phyloP scores from a whole-genome alignment of 495 filamentous ascomycete species.

The Daldinia childiae region DNA sequence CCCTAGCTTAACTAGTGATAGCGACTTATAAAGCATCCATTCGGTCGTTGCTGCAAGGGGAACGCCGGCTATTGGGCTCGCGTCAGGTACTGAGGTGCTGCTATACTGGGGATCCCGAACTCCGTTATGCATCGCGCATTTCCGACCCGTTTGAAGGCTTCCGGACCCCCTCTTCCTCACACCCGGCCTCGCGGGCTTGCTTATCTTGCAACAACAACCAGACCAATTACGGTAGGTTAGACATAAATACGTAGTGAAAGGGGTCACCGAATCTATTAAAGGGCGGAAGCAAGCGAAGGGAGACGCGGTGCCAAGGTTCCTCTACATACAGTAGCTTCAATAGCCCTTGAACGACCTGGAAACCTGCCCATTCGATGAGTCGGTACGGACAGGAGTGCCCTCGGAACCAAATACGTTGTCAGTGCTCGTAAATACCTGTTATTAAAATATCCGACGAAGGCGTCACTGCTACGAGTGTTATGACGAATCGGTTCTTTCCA shows the following conservation, averaged over 20 bases:
- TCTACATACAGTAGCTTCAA: neutral
- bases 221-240: conserved; percentile 26
- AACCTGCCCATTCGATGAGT: neutral
- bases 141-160: conserved; percentile 19
- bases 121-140: conserved; percentile 26
- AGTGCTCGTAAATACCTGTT: neutral
- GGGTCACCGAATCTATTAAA: conserved; percentile 27
- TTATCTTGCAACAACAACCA: conserved; percentile 26
- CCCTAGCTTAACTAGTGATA: conserved; percentile 14
- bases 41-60: conserved; percentile 36
- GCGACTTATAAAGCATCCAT: conserved; percentile 12
- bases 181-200: conserved; percentile 16
- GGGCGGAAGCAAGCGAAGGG: conserved; percentile 35
- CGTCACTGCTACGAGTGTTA: neutral
- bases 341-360: conserved; percentile 23
- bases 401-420: neutral
- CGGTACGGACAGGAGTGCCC: neutral
- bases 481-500: neutral
- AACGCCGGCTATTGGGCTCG: conserved; percentile 29
- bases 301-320: conserved; percentile 22
- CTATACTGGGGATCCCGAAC: conserved; percentile 40
- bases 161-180: conserved; percentile 5
- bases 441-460: neutral
- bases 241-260: conserved; percentile 16
- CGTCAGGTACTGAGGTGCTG: conserved; percentile 22